Base-by-base conservation (phyloP, 345 rosid species). In the Syzygium oleosum region DNA sequence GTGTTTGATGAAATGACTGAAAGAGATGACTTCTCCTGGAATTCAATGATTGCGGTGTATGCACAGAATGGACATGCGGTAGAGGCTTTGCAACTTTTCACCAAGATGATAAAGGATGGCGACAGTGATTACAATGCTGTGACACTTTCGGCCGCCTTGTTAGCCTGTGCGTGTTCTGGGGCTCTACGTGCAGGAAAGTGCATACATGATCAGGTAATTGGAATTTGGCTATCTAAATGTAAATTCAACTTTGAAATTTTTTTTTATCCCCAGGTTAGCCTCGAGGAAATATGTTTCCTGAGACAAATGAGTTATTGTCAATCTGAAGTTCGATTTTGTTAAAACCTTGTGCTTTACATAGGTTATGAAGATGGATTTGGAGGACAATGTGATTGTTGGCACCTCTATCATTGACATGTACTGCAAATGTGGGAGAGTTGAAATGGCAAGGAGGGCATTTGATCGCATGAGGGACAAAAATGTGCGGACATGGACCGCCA, bases 401-500 rank as follows among this genome's bases (percentile, higher is more conserved):
- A 97, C 99, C 25, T 92, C 96, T 63, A 86, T 96, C 52, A 88
- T 97, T 59, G 97, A 96, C 89, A 97, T 97, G 99, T 97, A 96
- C 89, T 94, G 96, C 94, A 96, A 95, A 90, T 96, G 98, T 10
- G 99, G 98, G 78, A 92, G 93, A 90, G 94, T 95, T 80, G 95
- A 94, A 87, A 91, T 88, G 34, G 97, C 98, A 4, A 93, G 96
- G 89, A 93, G 92, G 87, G 94, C 88, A 59, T 96, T 97, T 92
- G 89, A 93, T 89, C 90, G 88, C 63, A 90, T 95, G 96, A 94
- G 89, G 90, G 91, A 88, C 85, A 97, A 93, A 92, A 97, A 95
- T 90, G 97, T 95, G 84, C 95, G 90, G 92, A 92, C 99, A 9
- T 97, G 98, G 99, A 95, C 97, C 2, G 97, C 98, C 29, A 93